These are phyloP conservation scores for Stentor coeruleus DNA, from an alignment of 73 alveolate species.

Conservation along the genomic window DNA sequence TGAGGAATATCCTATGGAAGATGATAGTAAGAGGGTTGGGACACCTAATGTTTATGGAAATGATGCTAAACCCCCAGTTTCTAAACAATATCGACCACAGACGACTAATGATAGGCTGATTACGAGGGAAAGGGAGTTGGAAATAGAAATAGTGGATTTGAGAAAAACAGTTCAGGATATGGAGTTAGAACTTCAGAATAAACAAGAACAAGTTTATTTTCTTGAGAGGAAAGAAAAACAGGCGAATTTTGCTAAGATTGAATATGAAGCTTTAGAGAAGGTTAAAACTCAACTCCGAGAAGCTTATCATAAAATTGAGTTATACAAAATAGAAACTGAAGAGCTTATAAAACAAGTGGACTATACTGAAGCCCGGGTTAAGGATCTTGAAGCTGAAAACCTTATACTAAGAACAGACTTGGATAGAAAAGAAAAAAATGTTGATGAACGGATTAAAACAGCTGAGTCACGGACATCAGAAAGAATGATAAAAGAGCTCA, in stretches of 20 bases:
- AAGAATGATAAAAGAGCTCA: conserved; percentile 41
- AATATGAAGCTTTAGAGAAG: conserved; percentile 38
- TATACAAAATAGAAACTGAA: conserved; percentile 51
- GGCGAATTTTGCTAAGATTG: conserved; percentile 33
- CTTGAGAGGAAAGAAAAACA: conserved; percentile 30
- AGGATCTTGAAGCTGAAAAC: conserved; percentile 50
- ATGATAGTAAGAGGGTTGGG: background rate
- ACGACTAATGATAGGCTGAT: background rate
- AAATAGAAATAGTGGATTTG: conserved; percentile 37
- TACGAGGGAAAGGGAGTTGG: conserved; percentile 33
- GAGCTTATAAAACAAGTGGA: conserved; percentile 59
- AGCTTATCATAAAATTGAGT: conserved; percentile 38
- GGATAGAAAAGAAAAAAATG: conserved; percentile 40
- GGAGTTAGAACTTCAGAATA: conserved; percentile 23
- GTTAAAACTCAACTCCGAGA: conserved; percentile 39
- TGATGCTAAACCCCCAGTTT: background rate
- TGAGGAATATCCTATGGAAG: background rate
- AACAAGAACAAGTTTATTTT: conserved; percentile 22
- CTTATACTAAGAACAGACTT: conserved; percentile 39
- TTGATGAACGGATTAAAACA: conserved; percentile 35
- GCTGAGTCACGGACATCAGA: conserved; percentile 30
- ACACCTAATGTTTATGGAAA: background rate
- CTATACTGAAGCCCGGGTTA: conserved; percentile 52
- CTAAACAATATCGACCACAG: background rate
- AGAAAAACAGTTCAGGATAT: conserved; percentile 25